Conservation (phyloP, 2,329 filamentous ascomycete species). For the Botrytis aclada region DNA sequence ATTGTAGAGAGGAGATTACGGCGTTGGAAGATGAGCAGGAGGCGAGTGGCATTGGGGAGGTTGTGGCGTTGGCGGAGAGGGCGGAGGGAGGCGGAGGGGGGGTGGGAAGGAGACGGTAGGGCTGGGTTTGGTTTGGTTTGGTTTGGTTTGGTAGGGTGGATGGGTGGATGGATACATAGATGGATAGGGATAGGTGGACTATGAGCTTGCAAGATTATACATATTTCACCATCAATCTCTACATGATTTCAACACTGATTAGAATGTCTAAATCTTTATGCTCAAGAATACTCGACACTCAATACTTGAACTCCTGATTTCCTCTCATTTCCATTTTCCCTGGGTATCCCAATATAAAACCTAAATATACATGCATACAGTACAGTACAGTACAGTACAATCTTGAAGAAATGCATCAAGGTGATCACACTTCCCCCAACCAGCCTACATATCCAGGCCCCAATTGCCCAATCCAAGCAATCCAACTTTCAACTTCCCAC, state of each 20-base stretch:
- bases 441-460: too few species aligned
- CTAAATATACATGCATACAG: not conserved
- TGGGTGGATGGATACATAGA: not conserved
- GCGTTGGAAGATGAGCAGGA: conserved; percentile 94
- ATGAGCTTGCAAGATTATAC: not conserved
- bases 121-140: too few species aligned
- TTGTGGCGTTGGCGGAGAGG: conserved; percentile 68
- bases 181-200: not conserved
- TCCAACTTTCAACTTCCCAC: too few species aligned
- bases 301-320: not conserved
- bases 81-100: conserved; percentile 28
- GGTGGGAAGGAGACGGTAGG: conserved; percentile 33
- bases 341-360: not conserved
- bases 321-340: not conserved
- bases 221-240: not conserved
- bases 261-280: not conserved
- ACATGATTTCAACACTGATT: not conserved
- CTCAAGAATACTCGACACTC: not conserved
- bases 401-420: not conserved
- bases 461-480: too few species aligned
- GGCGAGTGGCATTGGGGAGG: conserved; percentile 79
- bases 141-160: too few species aligned
- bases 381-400: not conserved
- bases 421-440: not conserved
- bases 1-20: conserved; percentile 89